These are phyloP conservation scores for Aechmea fasciata DNA, from an alignment of 176 grass and related monocot genomes.

Conservation along the genomic window DNA sequence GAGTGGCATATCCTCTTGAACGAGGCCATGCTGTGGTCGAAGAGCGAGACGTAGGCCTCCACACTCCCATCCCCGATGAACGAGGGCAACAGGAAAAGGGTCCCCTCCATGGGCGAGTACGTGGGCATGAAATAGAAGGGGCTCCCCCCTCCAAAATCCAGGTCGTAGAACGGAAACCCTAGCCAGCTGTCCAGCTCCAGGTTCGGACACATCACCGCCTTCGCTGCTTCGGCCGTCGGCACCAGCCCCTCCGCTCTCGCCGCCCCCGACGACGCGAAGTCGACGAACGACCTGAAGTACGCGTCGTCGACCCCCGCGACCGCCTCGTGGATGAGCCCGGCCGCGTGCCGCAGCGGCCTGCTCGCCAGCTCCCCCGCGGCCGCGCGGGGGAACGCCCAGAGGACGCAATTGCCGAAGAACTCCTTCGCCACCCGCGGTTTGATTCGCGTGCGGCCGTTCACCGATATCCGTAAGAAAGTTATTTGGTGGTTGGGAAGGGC, in stretches of 20 bases:
- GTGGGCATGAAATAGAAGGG: constrained; percentile 6
- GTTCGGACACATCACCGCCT: constrained; percentile 1
- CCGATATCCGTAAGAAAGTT: neutral
- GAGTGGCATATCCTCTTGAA: neutral
- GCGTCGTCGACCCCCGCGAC: neutral
- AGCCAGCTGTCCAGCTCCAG: constrained; percentile 2
- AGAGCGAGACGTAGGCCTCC: neutral
- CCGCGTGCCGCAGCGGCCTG: neutral
- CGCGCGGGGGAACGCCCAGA: neutral
- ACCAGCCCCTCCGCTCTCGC: neutral
- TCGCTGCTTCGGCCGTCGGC: neutral
- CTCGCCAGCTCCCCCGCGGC: neutral
- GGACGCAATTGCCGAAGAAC: neutral
- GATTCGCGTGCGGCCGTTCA: neutral
- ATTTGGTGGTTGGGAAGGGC: neutral
- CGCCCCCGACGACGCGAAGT: neutral
- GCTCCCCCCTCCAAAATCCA: constrained; percentile 1
- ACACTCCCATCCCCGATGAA: neutral
- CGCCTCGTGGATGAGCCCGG: neutral
- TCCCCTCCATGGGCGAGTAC: neutral
- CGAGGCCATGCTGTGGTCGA: neutral
- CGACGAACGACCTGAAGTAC: neutral
- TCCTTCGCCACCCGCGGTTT: neutral
- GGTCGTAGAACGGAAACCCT: neutral
- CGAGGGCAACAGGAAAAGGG: neutral